These are phyloP conservation scores for Phalaenopsis aphrodite DNA, from an alignment of 106 monocot genomes.

Conservation along the genomic window DNA sequence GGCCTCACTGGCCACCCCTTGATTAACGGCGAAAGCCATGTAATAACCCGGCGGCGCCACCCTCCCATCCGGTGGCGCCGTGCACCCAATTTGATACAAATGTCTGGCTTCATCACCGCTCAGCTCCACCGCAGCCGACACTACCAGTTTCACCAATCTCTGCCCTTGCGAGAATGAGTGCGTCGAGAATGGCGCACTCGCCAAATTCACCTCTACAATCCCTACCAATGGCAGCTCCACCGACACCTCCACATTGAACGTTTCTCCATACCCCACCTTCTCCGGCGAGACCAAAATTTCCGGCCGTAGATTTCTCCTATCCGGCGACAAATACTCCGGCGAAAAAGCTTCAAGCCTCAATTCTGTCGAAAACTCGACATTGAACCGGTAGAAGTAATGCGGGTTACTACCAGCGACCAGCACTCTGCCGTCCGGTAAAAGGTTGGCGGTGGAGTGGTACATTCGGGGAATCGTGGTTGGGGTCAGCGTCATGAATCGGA, in stretches of 20 bases:
- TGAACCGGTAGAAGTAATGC: conserved; percentile 52
- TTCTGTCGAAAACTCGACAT: conserved; percentile 49
- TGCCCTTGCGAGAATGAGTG: conserved; percentile 65
- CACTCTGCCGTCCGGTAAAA: conserved; percentile 47
- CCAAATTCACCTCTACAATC: conserved; percentile 38
- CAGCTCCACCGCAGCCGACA: conserved; percentile 27
- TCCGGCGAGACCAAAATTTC: conserved; percentile 4
- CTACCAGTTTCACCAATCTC: conserved; percentile 30
- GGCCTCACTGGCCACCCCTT: conserved; percentile 18
- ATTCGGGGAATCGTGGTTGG: conserved; percentile 42
- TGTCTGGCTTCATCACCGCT: background rate
- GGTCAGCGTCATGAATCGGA: conserved; percentile 53
- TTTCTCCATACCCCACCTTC: conserved; percentile 18
- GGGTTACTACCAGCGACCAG: conserved; percentile 59
- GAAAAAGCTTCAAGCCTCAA: conserved; percentile 61
- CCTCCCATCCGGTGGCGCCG: conserved; percentile 17
- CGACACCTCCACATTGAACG: conserved; percentile 21
- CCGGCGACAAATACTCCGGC: conserved; percentile 45
- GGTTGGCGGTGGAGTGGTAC: conserved; percentile 64
- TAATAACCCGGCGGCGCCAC: conserved; percentile 30
- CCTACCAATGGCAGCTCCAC: conserved; percentile 41
- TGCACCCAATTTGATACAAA: conserved; percentile 32
- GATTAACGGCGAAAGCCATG: conserved; percentile 21
- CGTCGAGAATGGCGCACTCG: conserved; percentile 49
- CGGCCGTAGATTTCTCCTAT: conserved; percentile 38